Conservation (phyloP, 1,284 basidiomycete genomes). For the Puccinia triticina region DNA sequence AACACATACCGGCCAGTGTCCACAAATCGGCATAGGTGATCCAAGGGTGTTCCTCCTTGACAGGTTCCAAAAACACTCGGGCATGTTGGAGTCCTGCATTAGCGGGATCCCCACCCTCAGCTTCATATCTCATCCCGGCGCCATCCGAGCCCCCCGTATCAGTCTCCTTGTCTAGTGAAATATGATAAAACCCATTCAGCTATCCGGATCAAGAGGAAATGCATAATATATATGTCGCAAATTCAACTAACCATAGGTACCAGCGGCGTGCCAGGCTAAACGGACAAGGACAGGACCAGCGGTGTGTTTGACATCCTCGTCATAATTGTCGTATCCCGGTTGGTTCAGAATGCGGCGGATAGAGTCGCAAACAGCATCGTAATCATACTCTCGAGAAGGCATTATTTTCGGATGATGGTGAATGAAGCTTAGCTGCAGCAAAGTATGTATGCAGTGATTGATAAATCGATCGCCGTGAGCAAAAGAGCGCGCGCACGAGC, state of each 20-base stretch:
- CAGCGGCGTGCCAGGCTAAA: conserved; percentile 66
- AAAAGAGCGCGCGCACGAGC: no score
- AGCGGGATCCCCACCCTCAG: conserved; percentile 58
- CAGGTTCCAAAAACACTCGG: conserved; percentile 64
- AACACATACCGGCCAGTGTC: conserved; percentile 57
- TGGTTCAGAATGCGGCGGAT: conserved; percentile 36
- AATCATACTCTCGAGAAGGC: conserved; percentile 41
- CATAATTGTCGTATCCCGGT: conserved; percentile 46
- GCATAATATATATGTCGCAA: not conserved
- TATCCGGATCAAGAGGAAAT: conserved; percentile 51
- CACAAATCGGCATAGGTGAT: conserved; percentile 64
- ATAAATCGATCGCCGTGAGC: no score
- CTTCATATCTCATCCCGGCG: conserved; percentile 63
- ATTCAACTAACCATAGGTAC: conserved; percentile 61
- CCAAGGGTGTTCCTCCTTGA: conserved; percentile 65
- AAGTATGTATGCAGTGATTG: no score
- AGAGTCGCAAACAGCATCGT: conserved; percentile 40
- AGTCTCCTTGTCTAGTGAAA: conserved; percentile 54
- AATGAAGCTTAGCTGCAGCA: no score
- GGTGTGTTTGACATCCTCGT: conserved; percentile 31
- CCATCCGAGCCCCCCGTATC: conserved; percentile 65
- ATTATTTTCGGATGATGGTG: not conserved
- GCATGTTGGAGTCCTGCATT: conserved; percentile 64
- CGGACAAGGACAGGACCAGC: conserved; percentile 61
- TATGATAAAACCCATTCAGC: not conserved